Evolutionary conservation across 495 filamentous ascomycete genomes (phyloP).

Genomic region (Viridothelium virens): DNA sequence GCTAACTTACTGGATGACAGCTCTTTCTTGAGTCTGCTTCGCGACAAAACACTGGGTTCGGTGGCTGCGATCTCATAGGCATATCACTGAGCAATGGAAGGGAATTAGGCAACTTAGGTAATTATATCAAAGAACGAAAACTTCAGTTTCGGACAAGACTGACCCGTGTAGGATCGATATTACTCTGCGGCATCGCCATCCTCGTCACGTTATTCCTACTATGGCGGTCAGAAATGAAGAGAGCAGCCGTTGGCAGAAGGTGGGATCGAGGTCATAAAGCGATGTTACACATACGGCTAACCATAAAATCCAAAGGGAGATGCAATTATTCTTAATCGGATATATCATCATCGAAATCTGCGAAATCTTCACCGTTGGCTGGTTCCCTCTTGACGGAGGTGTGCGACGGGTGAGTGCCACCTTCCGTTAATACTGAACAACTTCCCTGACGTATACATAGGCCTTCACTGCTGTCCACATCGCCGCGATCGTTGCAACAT

Average conservation of each 20-base stretch:
- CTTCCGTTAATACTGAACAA: background rate
- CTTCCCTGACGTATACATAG: constrained; percentile 39
- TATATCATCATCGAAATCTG: constrained; percentile 88
- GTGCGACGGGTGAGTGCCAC: constrained; percentile 56
- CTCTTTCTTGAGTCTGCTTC: constrained; percentile 51
- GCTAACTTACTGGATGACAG: constrained; percentile 29
- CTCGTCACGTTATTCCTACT: constrained; percentile 55
- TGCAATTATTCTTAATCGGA: constrained; percentile 83
- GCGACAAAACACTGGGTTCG: constrained; percentile 40
- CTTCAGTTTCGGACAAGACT: background rate
- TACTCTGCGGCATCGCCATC: constrained; percentile 74
- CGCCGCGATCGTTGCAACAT: constrained; percentile 75
- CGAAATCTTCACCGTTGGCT: constrained; percentile 92
- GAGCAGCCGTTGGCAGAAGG: constrained; percentile 91
- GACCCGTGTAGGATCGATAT: constrained; percentile 65
- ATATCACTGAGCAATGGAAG: constrained; percentile 58
- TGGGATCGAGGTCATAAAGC: constrained; percentile 33
- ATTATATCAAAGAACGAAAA: constrained; percentile 30
- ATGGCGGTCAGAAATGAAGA: constrained; percentile 80
- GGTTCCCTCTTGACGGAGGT: constrained; percentile 61
- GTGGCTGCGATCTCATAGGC: constrained; percentile 63
- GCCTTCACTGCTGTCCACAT: constrained; percentile 91
- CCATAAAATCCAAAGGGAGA: constrained; percentile 56
- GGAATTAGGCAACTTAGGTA: constrained; percentile 78
- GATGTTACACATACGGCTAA: constrained; percentile 15